Percentiles rank a stretch among this genome's conserved stretches.
Evolutionary conservation across 2,329 filamentous ascomycete genomes (phyloP).

Genomic region (Bretziella fagacearum): DNA sequence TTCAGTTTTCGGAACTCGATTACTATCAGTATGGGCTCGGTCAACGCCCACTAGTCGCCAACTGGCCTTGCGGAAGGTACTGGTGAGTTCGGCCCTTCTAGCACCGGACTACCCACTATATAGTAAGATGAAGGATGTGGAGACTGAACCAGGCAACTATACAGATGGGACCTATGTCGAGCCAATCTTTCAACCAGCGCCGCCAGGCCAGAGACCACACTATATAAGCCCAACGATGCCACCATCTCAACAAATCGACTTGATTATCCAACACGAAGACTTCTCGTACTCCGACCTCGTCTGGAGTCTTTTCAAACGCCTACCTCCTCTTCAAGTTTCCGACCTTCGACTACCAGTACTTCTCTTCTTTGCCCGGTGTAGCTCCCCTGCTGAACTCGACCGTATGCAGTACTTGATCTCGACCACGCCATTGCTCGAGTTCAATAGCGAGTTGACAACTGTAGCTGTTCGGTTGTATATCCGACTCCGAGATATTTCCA

Average conservation of each 20-base stretch:
- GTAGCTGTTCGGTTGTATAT: slow-evolving; percentile 14
- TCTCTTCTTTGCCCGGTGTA: slow-evolving; percentile 12
- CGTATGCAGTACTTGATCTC: slow-evolving; percentile 13
- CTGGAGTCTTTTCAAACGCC: slow-evolving; percentile 8
- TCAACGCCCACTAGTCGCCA: neutral
- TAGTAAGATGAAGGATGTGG: neutral
- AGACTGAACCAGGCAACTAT: slow-evolving; percentile 8
- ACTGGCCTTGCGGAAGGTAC: neutral
- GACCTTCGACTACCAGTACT: slow-evolving; percentile 6
- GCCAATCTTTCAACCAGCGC: slow-evolving; percentile 6
- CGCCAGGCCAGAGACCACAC: slow-evolving; percentile 10
- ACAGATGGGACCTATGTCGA: neutral
- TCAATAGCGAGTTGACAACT: slow-evolving; percentile 10
- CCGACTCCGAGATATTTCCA: slow-evolving; percentile 12
- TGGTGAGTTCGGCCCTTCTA: neutral
- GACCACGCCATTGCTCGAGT: slow-evolving; percentile 9
- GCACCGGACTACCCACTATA: neutral
- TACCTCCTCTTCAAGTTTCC: neutral
- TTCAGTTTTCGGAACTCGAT: too few species aligned
- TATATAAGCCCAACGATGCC: slow-evolving; percentile 8
- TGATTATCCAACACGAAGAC: slow-evolving; percentile 11
- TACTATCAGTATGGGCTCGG: neutral
- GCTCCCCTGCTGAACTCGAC: slow-evolving; percentile 13
- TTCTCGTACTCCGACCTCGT: slow-evolving; percentile 12
- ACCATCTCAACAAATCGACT: neutral